phyloP scores from a whole-genome alignment of 2,329 filamentous ascomycete species.

The Aspergillus proliferans region DNA sequence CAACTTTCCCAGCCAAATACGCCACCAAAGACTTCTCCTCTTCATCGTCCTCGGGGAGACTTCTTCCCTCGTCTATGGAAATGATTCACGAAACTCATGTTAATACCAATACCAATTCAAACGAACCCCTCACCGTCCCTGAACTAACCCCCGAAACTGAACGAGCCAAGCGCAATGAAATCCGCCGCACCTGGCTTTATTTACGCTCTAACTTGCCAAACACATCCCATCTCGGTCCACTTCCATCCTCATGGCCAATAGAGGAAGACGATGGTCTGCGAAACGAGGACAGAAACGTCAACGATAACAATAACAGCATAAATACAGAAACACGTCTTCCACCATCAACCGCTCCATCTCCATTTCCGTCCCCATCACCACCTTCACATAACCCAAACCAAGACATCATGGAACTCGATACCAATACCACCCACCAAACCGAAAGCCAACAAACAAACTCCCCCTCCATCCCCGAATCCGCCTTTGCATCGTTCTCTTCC shows the following conservation, averaged over 20 bases:
- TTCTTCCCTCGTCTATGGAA: slow-evolving; percentile 5
- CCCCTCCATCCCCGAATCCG: slow-evolving; percentile 14
- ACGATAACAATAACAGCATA: not conserved
- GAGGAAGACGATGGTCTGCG: slow-evolving; percentile 6
- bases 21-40: not conserved
- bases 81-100: slow-evolving; percentile 2
- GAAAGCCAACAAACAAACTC: not conserved
- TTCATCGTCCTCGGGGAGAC: slow-evolving; percentile 3
- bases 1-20: not conserved
- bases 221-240: slow-evolving; percentile 14
- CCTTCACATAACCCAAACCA: not conserved
- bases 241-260: slow-evolving; percentile 23
- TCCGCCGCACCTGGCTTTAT: slow-evolving; percentile 21
- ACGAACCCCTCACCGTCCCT: slow-evolving; percentile 3
- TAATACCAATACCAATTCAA: not conserved
- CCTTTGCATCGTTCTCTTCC: slow-evolving; percentile 7
- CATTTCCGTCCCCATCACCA: not conserved
- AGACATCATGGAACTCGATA: not conserved
- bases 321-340: not conserved
- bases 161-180: slow-evolving; percentile 15
- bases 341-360: not conserved
- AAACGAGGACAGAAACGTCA: not conserved
- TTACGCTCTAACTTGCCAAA: slow-evolving; percentile 3
- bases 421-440: not conserved
- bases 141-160: slow-evolving; percentile 3